Percentiles rank a stretch among this genome's conserved stretches.
Evolutionary conservation across 2,329 filamentous ascomycete species (phyloP).

Genomic region (Fusarium sp.): DNA sequence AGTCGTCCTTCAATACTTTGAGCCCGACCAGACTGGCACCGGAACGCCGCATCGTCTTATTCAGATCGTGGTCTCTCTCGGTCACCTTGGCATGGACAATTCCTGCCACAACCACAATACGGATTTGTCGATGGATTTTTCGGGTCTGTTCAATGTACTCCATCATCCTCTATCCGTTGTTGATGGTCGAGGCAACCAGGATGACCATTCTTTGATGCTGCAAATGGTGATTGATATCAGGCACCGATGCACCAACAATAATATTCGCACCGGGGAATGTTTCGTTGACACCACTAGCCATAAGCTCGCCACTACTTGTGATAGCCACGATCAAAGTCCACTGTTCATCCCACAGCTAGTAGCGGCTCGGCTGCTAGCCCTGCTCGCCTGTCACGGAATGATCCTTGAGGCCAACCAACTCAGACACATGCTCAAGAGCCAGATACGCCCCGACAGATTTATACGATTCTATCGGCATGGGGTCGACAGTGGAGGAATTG

Average conservation of each 20-base stretch:
- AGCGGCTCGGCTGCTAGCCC: conserved; percentile 54
- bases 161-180: conserved; percentile 47
- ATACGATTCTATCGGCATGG: conserved; percentile 60
- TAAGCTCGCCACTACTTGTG: conserved; percentile 63
- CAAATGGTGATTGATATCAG: conserved; percentile 37
- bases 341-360: conserved; percentile 58
- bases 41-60: too few species aligned
- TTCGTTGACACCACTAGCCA: conserved; percentile 68
- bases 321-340: conserved; percentile 46
- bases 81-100: conserved; percentile 60
- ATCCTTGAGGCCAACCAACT: conserved; percentile 61
- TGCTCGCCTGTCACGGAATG: conserved; percentile 63
- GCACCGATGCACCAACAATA: too few species aligned
- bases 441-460: conserved; percentile 62
- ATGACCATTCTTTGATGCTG: conserved; percentile 54
- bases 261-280: too few species aligned
- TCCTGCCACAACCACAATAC: conserved; percentile 65
- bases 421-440: conserved; percentile 58
- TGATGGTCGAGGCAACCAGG: conserved; percentile 71
- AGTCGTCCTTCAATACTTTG: too few species aligned
- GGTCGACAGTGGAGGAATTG: conserved; percentile 58
- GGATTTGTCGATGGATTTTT: conserved; percentile 48
- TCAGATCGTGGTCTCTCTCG: too few species aligned
- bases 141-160: conserved; percentile 48
- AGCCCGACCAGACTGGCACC: too few species aligned